Evolutionary conservation across 352 stramenopile genomes (phyloP), one percentile per base, ranked within the genome.

Genomic region (Thraustochytrium striatum): DNA sequence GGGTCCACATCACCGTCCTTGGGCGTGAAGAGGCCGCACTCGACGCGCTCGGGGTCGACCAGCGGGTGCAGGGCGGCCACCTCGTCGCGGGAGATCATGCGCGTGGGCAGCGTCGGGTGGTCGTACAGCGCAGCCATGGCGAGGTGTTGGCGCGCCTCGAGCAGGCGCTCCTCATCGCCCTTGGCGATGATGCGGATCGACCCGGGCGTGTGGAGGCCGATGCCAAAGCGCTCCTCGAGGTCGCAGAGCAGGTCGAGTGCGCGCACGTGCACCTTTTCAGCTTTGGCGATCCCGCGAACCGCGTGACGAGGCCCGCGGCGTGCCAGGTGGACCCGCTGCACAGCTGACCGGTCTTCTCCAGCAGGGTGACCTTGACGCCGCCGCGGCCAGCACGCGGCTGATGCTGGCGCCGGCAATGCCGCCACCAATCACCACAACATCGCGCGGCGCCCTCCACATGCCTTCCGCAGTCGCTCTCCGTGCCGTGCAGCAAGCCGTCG

Each of bases 181-280:
- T 57, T 57, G 13, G 50, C 57, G 19, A 80, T 55, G 70, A 80
- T 47, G 39, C 70, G 70, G 70, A 80, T 80, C 7, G 70, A 80
- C 0, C 70, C 70, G 7, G 53, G 57, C 9, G 38, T 38, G 70
- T 80, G 70, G n/a, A 80, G 70, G 1, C 70, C 70, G 13, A 80
- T 32, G 53, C 43, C 61, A 30, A 43, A n/a, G 30, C 55, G 57
- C 9, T 72, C 58, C 55, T 80, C 55, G 13, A 80, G 38, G 3
- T 80, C 70, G 21, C n/a, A 39, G 25, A 80, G 35, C 55, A 84
- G 61, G 30, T 84, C 69, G 30, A 84, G 53, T 32, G 73, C 68
- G 35, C 81, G 73, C 19, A 72, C 69, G 44, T 84, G 81, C 53
- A 84, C 72, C 69, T 84, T 84, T 84, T 84, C 21, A 84, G 69